Evolutionary conservation across 768 basidiomycete species (phyloP).

Genomic region (Lactarius indigo): DNA sequence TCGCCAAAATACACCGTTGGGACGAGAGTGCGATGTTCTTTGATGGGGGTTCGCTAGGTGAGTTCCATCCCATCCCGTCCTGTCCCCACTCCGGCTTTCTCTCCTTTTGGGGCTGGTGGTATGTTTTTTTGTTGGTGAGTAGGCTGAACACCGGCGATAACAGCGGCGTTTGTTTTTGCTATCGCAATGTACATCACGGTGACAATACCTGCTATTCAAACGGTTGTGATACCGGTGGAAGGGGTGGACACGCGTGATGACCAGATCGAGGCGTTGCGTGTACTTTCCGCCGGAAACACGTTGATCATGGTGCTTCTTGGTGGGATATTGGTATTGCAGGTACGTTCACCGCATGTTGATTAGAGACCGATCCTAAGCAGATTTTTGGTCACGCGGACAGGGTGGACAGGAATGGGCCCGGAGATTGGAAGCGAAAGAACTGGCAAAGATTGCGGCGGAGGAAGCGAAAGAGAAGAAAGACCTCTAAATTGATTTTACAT

Average conservation of each 20-base stretch:
- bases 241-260: conserved; percentile 58
- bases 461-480: conserved; percentile 24
- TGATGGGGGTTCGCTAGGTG: conserved; percentile 86
- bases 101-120: background rate
- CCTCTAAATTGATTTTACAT: conserved; percentile 18
- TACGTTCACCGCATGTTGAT: conserved; percentile 34
- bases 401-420: conserved; percentile 70
- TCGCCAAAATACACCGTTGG: conserved; percentile 83
- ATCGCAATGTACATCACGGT: conserved; percentile 82
- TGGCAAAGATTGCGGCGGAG: conserved; percentile 22
- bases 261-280: conserved; percentile 71
- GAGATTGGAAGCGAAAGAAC: conserved; percentile 23
- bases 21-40: conserved; percentile 94
- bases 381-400: conserved; percentile 37
- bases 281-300: conserved; percentile 84
- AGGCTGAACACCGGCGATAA: background rate
- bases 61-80: conserved; percentile 28
- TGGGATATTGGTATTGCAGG: conserved; percentile 69
- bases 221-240: conserved; percentile 58
- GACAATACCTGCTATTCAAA: conserved; percentile 71
- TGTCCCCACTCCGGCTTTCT: background rate
- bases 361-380: conserved; percentile 3
- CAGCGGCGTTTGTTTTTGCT: conserved; percentile 72
- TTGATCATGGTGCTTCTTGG: conserved; percentile 70
- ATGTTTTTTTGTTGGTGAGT: background rate